Conservation (phyloP, 306 rosid genomes). For the Clitoria ternatea region DNA sequence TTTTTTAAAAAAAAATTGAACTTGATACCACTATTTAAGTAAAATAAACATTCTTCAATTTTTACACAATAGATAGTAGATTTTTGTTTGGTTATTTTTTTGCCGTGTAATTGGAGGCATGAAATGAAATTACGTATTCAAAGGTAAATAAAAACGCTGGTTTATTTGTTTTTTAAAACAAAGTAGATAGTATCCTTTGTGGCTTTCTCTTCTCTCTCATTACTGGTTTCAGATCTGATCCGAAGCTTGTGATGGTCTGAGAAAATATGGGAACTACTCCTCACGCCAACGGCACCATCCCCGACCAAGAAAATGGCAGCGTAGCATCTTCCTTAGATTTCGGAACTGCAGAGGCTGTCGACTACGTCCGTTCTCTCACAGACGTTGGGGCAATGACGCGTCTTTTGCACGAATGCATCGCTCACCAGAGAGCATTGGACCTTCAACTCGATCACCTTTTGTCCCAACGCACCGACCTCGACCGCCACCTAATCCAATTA, state of each 20-base stretch:
- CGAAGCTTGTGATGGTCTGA: neutral
- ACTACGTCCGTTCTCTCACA: conserved; percentile 38
- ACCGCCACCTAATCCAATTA: conserved; percentile 61
- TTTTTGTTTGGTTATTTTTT: too few relatives aligned
- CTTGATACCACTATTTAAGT: too few relatives aligned
- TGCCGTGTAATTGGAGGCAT: neutral
- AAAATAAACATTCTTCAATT: too few relatives aligned
- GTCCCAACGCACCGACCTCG: conserved; percentile 76
- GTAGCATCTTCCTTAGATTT: conserved; percentile 40
- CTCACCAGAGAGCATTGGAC: conserved; percentile 48
- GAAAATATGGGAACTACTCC: neutral
- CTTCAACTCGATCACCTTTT: conserved; percentile 64
- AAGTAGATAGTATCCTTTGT: too few relatives aligned
- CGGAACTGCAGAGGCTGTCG: conserved; percentile 30
- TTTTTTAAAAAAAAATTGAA: too few relatives aligned
- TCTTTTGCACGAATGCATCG: conserved; percentile 42
- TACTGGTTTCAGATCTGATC: neutral
- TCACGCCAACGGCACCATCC: neutral
- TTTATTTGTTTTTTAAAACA: too few relatives aligned
- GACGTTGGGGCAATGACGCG: conserved; percentile 47
- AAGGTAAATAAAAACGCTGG: too few relatives aligned
- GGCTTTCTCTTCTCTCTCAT: too few relatives aligned
- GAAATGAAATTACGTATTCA: neutral
- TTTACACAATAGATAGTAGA: too few relatives aligned
- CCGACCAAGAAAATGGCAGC: neutral